Conservation (phyloP, 2,329 filamentous ascomycete genomes). For the Xylariaceae sp. region DNA sequence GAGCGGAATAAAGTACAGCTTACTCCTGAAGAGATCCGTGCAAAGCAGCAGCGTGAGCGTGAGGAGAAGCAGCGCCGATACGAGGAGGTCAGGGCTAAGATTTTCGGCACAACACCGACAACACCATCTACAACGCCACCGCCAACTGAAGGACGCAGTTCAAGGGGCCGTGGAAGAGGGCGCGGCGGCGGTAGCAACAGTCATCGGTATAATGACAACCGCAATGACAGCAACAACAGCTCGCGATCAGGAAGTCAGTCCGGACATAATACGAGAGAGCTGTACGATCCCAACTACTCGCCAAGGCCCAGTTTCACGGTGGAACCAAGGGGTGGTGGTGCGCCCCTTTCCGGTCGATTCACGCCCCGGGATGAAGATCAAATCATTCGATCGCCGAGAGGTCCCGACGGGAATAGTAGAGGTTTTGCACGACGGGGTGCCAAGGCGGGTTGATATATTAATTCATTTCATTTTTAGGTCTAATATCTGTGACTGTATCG, state of each 20-base stretch:
- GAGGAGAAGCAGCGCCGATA: constrained; percentile 90
- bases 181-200: constrained; percentile 35
- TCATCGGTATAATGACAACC: constrained; percentile 24
- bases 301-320: constrained; percentile 54
- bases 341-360: constrained; percentile 37
- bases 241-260: constrained; percentile 31
- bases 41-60: constrained; percentile 69
- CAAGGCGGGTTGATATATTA: constrained; percentile 39
- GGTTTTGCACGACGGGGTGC: constrained; percentile 65
- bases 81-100: constrained; percentile 79
- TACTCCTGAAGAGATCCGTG: constrained; percentile 70
- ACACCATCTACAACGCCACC: constrained; percentile 9
- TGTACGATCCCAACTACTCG: constrained; percentile 73
- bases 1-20: constrained; percentile 57
- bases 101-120: constrained; percentile 42
- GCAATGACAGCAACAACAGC: constrained; percentile 23
- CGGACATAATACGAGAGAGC: constrained; percentile 46
- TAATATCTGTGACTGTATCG: constrained; percentile 15
- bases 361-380: constrained; percentile 57
- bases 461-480: constrained; percentile 17
- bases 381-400: constrained; percentile 67
- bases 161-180: constrained; percentile 43
- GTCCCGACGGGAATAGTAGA: constrained; percentile 70
- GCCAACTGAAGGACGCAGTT: constrained; percentile 40
- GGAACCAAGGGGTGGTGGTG: constrained; percentile 39